phyloP scores from a whole-genome alignment of 768 basidiomycete species.

The Mycena haematopus region DNA sequence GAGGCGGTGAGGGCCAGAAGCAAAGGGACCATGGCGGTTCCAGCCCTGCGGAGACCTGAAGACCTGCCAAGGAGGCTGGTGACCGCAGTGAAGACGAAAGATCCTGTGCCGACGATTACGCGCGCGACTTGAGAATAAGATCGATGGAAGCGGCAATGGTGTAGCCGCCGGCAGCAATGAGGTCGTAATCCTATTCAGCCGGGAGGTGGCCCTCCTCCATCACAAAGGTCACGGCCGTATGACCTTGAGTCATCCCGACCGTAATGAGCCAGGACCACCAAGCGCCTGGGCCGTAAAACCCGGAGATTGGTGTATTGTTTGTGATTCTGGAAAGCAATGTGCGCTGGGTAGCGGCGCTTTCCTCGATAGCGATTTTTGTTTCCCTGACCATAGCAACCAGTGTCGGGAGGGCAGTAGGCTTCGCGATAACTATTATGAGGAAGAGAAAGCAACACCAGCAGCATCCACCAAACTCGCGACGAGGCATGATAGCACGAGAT shows the following conservation, averaged over 20 bases:
- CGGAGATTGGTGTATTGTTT: background rate
- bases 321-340: background rate
- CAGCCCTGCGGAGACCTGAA: background rate
- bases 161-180: background rate
- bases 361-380: background rate
- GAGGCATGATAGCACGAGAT: too few relatives aligned
- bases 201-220: background rate
- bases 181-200: conserved; percentile 12
- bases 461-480: too few relatives aligned
- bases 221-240: background rate
- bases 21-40: background rate
- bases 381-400: too few relatives aligned
- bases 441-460: too few relatives aligned
- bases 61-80: background rate
- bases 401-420: too few relatives aligned
- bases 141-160: conserved; percentile 1
- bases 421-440: too few relatives aligned
- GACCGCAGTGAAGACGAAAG: background rate
- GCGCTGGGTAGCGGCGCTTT: background rate
- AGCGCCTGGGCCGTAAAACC: conserved; percentile 6
- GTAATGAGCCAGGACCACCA: conserved; percentile 13
- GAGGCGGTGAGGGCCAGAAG: background rate
- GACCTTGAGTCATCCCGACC: conserved; percentile 12
- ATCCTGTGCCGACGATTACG: conserved; percentile 3
- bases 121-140: background rate